Base-by-base conservation (phyloP, 148 eudicot genomes). In the Amaranthus hypochondriacus region DNA sequence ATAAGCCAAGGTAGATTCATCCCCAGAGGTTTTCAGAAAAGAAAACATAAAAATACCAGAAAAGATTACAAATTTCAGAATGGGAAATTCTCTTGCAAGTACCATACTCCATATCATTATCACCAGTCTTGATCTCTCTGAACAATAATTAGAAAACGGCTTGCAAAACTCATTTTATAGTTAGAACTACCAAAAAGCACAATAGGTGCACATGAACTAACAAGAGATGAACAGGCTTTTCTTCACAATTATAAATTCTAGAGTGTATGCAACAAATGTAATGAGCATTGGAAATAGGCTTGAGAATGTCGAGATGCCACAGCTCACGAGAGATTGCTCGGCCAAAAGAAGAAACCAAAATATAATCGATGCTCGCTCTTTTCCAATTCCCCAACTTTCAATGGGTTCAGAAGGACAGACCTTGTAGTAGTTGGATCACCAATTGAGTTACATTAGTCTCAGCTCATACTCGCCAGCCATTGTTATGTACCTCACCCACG, bases 401-500 rank as follows among this genome's bases (percentile, higher is more conserved):
- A 48, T 28, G 55, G 7, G 46, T 15, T 12, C 62, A 61, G 48
- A 69, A 44, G 68, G 61, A 69, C 47, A 69, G 44, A 69, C 73
- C 73, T 64, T 47, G 12, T 56, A 69, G 56, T 48, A 39, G 6
- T 75, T 57, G 61, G 42, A 49, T 71, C 69, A 57, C 39, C 55
- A 49, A 39, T 70, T 70, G 15, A 39, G 57, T 53, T 48, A 80
- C 79, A 80, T 71, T 60, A 87, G 77, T 77, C 92, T 78, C 72
- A 88, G 68, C 77, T 88, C 92, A 65, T 88, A 88, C 56, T 88
- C 89, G 5, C 92, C 89, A 18, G 92, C 92, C 86, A 82, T 83
- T 56, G 89, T 88, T 72, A 86, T 86, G 84, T 88, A 88, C 75
- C 92, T 86, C 63, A 88, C 92, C 92, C 92, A 88, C 14, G 89